Evolutionary conservation across 2,329 filamentous ascomycete species (phyloP).

Genomic region (Hansfordia pulvinata): DNA sequence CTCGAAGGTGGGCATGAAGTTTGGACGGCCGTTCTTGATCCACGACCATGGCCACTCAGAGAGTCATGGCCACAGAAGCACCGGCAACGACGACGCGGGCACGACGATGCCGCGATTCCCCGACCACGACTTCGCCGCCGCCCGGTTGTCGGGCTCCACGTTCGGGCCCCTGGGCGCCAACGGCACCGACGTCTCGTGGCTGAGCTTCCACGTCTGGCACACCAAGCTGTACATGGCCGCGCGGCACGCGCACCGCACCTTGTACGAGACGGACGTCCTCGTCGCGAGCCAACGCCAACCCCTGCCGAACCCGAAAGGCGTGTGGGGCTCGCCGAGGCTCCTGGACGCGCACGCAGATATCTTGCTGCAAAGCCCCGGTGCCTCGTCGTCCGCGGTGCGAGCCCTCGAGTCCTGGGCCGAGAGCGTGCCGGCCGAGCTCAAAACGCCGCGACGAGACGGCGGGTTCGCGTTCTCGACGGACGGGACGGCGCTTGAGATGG

Average conservation of each 20-base stretch:
- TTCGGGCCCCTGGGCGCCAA: constrained; percentile 17
- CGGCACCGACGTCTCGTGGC: constrained; percentile 24
- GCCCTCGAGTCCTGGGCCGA: constrained; percentile 19
- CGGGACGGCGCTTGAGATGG: constrained; percentile 14
- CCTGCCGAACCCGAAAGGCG: constrained; percentile 7
- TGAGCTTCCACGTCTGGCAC: constrained; percentile 20
- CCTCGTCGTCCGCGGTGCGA: too few relatives aligned
- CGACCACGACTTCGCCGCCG: constrained; percentile 17
- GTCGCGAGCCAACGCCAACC: constrained; percentile 12
- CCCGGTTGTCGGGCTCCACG: constrained; percentile 15
- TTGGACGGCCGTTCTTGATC: constrained; percentile 28
- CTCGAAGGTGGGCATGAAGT: constrained; percentile 28
- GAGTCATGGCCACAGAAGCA: too few relatives aligned
- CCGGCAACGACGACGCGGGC: constrained; percentile 17
- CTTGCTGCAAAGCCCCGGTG: too few relatives aligned
- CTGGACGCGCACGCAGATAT: too few relatives aligned
- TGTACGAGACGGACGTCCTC: constrained; percentile 18
- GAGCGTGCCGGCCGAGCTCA: constrained; percentile 21
- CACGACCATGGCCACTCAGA: too few relatives aligned
- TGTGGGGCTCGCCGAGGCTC: too few relatives aligned
- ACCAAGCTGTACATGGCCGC: constrained; percentile 19
- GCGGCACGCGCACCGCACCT: constrained; percentile 17
- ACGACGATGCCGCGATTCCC: constrained; percentile 25
- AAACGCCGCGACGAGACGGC: constrained; percentile 15
- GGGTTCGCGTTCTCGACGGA: constrained; percentile 20